Evolutionary conservation across 2,329 filamentous ascomycete genomes (phyloP).

Genomic region (Fusarium drepaniforme): DNA sequence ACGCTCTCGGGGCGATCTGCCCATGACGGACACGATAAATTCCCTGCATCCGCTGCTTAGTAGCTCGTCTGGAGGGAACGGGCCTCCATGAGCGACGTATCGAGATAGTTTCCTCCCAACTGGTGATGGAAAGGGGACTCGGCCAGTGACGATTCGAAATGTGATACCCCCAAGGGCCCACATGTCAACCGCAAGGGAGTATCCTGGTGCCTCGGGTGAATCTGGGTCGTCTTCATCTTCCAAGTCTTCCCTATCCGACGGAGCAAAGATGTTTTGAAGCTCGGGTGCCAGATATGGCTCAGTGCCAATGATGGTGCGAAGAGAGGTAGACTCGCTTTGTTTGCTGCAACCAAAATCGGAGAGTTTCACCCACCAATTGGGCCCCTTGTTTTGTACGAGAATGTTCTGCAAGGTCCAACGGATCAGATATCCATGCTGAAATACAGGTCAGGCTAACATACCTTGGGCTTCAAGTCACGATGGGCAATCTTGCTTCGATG

Average conservation of each 20-base stretch:
- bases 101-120: neutral
- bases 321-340: neutral
- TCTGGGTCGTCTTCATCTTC: neutral
- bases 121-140: neutral
- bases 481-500: constrained; percentile 1
- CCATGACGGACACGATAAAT: neutral
- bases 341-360: constrained; percentile 10
- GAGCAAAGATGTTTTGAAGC: neutral
- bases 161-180: constrained; percentile 10
- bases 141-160: neutral
- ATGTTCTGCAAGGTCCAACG: constrained; percentile 5
- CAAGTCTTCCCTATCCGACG: neutral
- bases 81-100: neutral
- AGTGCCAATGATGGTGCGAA: neutral
- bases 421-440: no score
- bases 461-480: constrained; percentile 3
- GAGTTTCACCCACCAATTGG: constrained; percentile 18
- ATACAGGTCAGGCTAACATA: neutral
- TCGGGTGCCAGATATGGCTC: constrained; percentile 6
- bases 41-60: neutral
- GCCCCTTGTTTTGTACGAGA: neutral
- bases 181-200: neutral
- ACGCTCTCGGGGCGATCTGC: neutral
- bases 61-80: neutral
- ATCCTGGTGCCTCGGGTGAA: rapidly evolving